Evolutionary conservation across 108 stramenopile genomes (phyloP), one percentile per base, ranked within the genome.

Genomic region (Fragilaria crotonensis): DNA sequence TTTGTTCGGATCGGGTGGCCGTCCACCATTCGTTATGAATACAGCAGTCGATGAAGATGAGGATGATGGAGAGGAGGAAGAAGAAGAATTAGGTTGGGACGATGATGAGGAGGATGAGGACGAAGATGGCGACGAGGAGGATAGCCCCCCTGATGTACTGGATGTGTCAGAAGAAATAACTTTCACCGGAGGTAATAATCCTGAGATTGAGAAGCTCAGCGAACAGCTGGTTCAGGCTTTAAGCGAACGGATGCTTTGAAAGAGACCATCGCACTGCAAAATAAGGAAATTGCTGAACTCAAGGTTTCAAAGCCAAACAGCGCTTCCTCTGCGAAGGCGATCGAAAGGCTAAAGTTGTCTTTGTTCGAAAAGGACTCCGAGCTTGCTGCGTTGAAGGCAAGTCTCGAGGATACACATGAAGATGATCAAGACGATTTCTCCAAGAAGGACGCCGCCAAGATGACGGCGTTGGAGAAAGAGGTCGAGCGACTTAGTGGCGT

Each of bases 21-120:
- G 80, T 3, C 81, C 81, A n/a, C 81, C 81, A 17, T 83, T 83
- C 73, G 81, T 83, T n/a, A 58, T 78, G 66, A 83, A 83, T 70
- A 83, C 81, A 18, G 77, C 81, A 4, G 67, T 75, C 11, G 68
- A 67, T 48, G 75, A 77, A 48, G 71, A 72, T 22, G 62, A 49
- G 22, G 78, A 75, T 21, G 62, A 60, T 46, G 62, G 63, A 47
- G 48, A 62, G 11, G 59, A 60, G 0, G 31, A 47, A 0, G 48
- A 48, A 19, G 70, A 63, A n/a, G 76, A 71, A 33, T 33, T 62
- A 17, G 76, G 59, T 11, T 58, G 48, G 57, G 73, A 69, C 20
- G 69, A 73, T 18, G 71, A 76, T 7, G 79, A 69, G 5, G 71
- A 68, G 26, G 65, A 60, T 11, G 57, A 59, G 3, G 60, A 65